Conservation (phyloP, 768 basidiomycete species). For the Pulveroboletus ravenelii region DNA sequence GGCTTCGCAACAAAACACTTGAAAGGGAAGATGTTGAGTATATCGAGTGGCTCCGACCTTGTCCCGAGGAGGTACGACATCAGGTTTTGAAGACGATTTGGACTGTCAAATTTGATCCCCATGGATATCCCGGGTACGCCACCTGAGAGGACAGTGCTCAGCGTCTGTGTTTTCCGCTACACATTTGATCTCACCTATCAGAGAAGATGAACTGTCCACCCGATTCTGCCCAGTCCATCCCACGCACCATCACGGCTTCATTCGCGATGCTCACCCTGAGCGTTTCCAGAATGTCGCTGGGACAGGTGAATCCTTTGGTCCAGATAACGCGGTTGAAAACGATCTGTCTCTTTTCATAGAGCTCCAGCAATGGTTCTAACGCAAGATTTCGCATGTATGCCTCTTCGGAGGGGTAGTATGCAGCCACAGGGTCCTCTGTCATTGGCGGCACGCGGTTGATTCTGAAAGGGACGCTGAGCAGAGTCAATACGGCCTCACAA, state of each 20-base stretch:
- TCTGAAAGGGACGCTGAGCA: slow-evolving; percentile 89
- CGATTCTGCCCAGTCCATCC: slow-evolving; percentile 99
- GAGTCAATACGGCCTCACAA: slow-evolving; percentile 90
- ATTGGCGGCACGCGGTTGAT: slow-evolving; percentile 90
- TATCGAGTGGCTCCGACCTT: slow-evolving; percentile 76
- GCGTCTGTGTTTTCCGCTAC: not conserved
- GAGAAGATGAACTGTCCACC: slow-evolving; percentile 98
- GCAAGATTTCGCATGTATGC: slow-evolving; percentile 91
- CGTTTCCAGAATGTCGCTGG: slow-evolving; percentile 95
- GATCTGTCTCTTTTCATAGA: slow-evolving; percentile 70
- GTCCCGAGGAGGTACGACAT: slow-evolving; percentile 91
- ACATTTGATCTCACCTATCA: slow-evolving; percentile 60
- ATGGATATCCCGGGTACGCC: slow-evolving; percentile 96
- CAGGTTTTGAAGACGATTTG: slow-evolving; percentile 85
- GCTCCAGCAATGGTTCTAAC: slow-evolving; percentile 83
- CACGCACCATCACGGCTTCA: slow-evolving; percentile 96
- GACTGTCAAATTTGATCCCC: slow-evolving; percentile 98
- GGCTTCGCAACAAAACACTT: slow-evolving; percentile 98
- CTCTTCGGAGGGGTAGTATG: slow-evolving; percentile 96
- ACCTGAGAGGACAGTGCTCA: slow-evolving; percentile 42
- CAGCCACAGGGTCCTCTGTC: slow-evolving; percentile 82
- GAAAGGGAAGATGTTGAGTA: slow-evolving; percentile 90
- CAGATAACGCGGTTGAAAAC: slow-evolving; percentile 90
- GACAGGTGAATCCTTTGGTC: slow-evolving; percentile 99
- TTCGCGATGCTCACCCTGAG: slow-evolving; percentile 87